Percentiles rank a stretch among this genome's conserved stretches.
These are phyloP conservation scores for Panaeolus cyanescens DNA, from an alignment of 768 basidiomycete species.

Conservation along the genomic window DNA sequence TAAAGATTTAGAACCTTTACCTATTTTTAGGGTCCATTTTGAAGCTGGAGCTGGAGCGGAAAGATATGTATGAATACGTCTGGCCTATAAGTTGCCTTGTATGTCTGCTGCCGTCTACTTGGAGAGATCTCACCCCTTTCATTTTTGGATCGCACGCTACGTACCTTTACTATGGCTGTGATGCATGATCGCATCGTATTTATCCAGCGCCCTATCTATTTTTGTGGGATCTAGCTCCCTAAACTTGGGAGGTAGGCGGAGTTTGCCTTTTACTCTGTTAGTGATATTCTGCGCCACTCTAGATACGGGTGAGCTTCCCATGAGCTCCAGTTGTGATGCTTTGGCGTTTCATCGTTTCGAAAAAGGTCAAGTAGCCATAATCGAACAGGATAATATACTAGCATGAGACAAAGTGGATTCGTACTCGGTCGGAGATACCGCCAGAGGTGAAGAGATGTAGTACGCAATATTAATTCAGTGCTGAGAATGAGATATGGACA, in stretches of 20 bases:
- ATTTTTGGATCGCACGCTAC: background rate
- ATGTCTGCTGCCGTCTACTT: background rate
- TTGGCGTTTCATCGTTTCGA: background rate
- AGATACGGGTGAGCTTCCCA: background rate
- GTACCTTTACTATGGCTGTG: too few species aligned
- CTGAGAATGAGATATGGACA: too few species aligned
- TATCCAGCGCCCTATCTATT: background rate
- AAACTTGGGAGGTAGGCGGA: background rate
- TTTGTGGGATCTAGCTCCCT: background rate
- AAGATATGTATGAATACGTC: background rate
- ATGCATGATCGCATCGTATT: background rate
- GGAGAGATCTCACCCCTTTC: background rate
- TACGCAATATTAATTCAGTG: too few species aligned
- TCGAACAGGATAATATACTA: too few species aligned
- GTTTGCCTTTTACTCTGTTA: background rate
- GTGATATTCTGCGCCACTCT: constrained; percentile 1
- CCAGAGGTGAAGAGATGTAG: too few species aligned
- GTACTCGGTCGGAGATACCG: too few species aligned
- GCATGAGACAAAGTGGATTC: too few species aligned
- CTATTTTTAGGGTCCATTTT: constrained; percentile 5
- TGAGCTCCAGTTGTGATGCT: background rate
- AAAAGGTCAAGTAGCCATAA: background rate
- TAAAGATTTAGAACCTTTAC: background rate
- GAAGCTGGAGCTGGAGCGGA: constrained; percentile 6
- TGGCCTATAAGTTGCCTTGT: background rate